Percentiles rank a stretch among this genome's conserved stretches.
Evolutionary conservation across 257 asterid species (phyloP).

Genomic region (Salvia miltiorrhiza): DNA sequence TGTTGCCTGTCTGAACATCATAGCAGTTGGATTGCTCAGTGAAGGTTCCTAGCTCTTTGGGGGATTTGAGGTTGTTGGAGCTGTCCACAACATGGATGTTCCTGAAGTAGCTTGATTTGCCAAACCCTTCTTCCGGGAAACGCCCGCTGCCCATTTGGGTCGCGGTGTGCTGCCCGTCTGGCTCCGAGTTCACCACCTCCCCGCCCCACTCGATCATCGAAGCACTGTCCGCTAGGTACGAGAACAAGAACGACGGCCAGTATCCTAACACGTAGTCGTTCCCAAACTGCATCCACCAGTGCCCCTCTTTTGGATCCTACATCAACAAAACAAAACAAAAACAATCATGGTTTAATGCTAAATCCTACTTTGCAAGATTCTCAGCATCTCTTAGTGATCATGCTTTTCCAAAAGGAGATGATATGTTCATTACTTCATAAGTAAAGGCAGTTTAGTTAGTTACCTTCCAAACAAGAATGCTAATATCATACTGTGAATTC

Average conservation of each 20-base stretch:
- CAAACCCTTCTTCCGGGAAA: slow-evolving; percentile 87
- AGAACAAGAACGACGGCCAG: slow-evolving; percentile 93
- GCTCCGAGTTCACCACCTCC: slow-evolving; percentile 71
- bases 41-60: slow-evolving; percentile 68
- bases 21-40: slow-evolving; percentile 85
- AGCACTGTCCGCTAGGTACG: slow-evolving; percentile 76
- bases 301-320: slow-evolving; percentile 83
- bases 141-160: slow-evolving; percentile 95
- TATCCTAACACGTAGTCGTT: slow-evolving; percentile 74
- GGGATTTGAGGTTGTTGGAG: slow-evolving; percentile 74
- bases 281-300: slow-evolving; percentile 98
- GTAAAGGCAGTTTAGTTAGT: too few species aligned
- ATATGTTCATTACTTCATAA: not conserved
- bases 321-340: not conserved
- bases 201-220: slow-evolving; percentile 95
- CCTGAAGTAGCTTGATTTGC: slow-evolving; percentile 77
- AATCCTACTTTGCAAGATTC: slow-evolving; percentile 40
- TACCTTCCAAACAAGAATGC: slow-evolving; percentile 94
- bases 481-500: slow-evolving; percentile 75
- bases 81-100: slow-evolving; percentile 80
- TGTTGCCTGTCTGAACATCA: slow-evolving; percentile 74
- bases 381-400: slow-evolving; percentile 26
- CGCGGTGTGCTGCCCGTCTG: slow-evolving; percentile 73
- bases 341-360: too few species aligned
- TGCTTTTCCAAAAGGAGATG: slow-evolving; percentile 10